Conservation (phyloP, 1,284 basidiomycete genomes). For the Pulveroboletus sp. region DNA sequence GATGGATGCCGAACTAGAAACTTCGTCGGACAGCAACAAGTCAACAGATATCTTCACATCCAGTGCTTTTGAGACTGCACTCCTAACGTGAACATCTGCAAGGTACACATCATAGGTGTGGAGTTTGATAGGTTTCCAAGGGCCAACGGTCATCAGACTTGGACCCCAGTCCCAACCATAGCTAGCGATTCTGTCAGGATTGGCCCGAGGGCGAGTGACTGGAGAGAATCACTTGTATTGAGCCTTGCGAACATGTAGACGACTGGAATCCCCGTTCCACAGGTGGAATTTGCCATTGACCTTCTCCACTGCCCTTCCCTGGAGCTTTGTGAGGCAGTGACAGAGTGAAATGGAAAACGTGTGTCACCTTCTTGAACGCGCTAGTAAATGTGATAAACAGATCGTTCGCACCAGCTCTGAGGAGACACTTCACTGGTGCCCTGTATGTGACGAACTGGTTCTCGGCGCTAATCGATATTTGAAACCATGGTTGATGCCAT, state of each 20-base stretch:
- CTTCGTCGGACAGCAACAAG: conserved; percentile 45
- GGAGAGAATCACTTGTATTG: conserved; percentile 69
- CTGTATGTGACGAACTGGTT: conserved; percentile 83
- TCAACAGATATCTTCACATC: conserved; percentile 51
- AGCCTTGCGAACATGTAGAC: conserved; percentile 86
- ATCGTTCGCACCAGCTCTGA: conserved; percentile 65
- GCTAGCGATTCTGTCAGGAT: conserved; percentile 40
- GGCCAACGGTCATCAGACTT: conserved; percentile 74
- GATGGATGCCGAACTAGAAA: conserved; percentile 45
- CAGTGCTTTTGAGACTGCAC: conserved; percentile 52
- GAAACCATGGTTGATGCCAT: neutral
- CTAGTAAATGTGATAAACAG: conserved; percentile 74
- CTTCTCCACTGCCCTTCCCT: conserved; percentile 70
- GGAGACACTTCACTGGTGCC: conserved; percentile 52
- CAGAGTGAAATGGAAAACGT: neutral
- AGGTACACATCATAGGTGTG: conserved; percentile 69
- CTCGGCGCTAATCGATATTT: conserved; percentile 46
- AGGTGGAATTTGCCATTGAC: conserved; percentile 57
- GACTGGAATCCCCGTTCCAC: conserved; percentile 88
- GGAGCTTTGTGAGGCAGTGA: conserved; percentile 2
- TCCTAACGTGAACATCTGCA: conserved; percentile 60
- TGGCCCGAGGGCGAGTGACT: neutral
- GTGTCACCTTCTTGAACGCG: conserved; percentile 66
- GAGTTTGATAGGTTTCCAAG: conserved; percentile 76
- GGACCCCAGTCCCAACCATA: conserved; percentile 90